Base-by-base conservation (phyloP, 2,329 filamentous ascomycete genomes). In the Rhinocladiella similis region DNA sequence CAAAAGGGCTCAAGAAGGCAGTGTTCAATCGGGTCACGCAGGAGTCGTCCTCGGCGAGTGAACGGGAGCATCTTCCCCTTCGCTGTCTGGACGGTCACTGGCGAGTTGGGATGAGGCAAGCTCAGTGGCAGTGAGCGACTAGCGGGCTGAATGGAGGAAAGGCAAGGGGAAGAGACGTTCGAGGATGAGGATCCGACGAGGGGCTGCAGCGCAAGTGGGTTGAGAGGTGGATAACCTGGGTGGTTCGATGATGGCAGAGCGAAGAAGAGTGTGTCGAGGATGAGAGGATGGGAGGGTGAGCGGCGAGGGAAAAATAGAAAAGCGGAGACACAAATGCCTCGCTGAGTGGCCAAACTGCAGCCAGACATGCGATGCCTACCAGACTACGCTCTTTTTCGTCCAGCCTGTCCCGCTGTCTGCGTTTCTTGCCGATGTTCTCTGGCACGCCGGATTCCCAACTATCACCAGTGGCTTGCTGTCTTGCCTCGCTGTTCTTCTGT, bases 71-170 rank as follows among this genome's bases (percentile, higher is more conserved):
- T 33, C 20, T 33, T 41, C 38, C 38, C 38, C 38, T 41, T 41
- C 38, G 38, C 38, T 41, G n/a, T 16, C 38, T 41, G 38, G 38
- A n/a, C 18, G 38, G 38, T 41, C 38, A 41, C 38, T 41, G 38
- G 38, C 14, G 38, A 19, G 38, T 19, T 58, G 43, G 48, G 53
- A 56, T 59, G 59, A 59, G 56, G 59, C 53, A 57, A 25, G 57
- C 25, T 57, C 53, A 47, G 56, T 59, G 59, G 59, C 59, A 62
- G 59, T 59, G 59, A 59, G 53, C 36, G 53, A 53, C 59, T 61
- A 59, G 59, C 43, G 59, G 53, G 59, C 55, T 56, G 53, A 56
- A 46, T 46, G 38, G 57, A 53, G 47, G 48, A 52, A 55, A 47
- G 42, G 46, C 47, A 57, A 46, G 46, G 47, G 42, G 46, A 22